Percentiles rank a stretch among this genome's conserved stretches.
Evolutionary conservation across 495 filamentous ascomycete species (phyloP).

Genomic region (Aspergillus incahuasiensis): DNA sequence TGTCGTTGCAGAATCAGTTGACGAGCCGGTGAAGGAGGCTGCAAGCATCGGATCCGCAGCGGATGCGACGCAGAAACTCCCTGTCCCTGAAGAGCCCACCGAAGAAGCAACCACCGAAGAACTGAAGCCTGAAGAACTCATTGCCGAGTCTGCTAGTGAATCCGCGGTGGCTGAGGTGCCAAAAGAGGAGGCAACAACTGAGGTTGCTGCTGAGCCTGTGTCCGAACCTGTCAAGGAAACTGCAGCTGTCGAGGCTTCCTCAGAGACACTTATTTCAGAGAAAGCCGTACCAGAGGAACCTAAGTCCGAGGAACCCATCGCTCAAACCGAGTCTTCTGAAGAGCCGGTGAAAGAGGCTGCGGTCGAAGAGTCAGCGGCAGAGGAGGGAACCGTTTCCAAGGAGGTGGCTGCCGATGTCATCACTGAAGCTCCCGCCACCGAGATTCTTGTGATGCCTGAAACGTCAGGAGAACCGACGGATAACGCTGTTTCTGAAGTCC

Average conservation of each 20-base stretch:
- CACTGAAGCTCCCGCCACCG: not conserved
- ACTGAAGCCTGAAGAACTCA: not conserved
- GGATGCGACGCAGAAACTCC: no score
- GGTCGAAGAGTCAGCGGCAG: not conserved
- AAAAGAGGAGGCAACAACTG: not conserved
- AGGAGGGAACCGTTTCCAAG: not conserved
- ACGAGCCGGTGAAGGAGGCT: not conserved
- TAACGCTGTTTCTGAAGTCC: not conserved
- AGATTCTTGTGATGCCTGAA: not conserved
- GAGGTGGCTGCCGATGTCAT: not conserved
- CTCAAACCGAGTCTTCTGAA: conserved; percentile 4
- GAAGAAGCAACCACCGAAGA: not conserved
- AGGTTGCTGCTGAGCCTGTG: not conserved
- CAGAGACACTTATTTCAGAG: not conserved
- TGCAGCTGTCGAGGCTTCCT: conserved; percentile 1
- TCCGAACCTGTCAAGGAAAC: conserved; percentile 10
- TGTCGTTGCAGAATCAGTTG: not conserved
- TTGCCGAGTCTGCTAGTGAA: not conserved
- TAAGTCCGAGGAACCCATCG: conserved; percentile 4
- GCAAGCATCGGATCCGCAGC: no score
- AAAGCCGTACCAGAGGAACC: not conserved
- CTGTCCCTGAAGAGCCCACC: not conserved
- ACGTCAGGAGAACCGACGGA: not conserved
- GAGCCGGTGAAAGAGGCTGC: not conserved
- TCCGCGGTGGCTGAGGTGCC: not conserved